Conservation (phyloP, 2,329 filamentous ascomycete species). For the Apiospora hydei region DNA sequence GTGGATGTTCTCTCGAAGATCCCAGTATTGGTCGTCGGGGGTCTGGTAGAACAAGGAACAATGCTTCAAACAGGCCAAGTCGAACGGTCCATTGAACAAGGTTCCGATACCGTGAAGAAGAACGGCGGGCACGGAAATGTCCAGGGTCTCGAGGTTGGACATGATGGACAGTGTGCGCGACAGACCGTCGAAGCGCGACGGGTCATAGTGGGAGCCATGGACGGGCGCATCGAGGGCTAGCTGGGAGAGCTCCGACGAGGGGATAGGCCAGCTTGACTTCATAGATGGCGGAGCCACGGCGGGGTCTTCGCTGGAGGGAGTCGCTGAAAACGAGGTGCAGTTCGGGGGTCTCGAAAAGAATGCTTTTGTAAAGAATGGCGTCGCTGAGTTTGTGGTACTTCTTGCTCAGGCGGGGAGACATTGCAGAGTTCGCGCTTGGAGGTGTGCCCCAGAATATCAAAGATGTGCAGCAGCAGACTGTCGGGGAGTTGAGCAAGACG, state of each 20-base stretch:
- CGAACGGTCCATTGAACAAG: conserved; percentile 58
- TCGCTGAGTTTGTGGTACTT: conserved; percentile 54
- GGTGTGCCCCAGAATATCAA: conserved; percentile 42
- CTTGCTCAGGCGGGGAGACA: conserved; percentile 51
- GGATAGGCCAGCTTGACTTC: conserved; percentile 55
- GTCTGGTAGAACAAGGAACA: conserved; percentile 57
- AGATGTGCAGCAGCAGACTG: conserved; percentile 49
- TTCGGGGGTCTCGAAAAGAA: conserved; percentile 54
- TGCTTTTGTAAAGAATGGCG: conserved; percentile 54
- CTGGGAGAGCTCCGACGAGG: conserved; percentile 49
- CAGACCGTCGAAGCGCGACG: conserved; percentile 50
- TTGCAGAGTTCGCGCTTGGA: conserved; percentile 51
- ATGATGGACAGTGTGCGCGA: conserved; percentile 56
- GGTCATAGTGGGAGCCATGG: conserved; percentile 42
- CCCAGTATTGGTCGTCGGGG: conserved; percentile 54
- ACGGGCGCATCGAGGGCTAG: conserved; percentile 48
- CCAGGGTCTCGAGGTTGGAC: conserved; percentile 56
- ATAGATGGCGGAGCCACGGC: conserved; percentile 56
- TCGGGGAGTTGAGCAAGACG: conserved; percentile 46
- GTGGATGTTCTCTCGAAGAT: conserved; percentile 59
- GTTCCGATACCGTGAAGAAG: conserved; percentile 55
- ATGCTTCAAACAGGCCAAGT: conserved; percentile 54
- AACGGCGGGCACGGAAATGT: conserved; percentile 52
- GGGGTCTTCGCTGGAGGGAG: conserved; percentile 53
- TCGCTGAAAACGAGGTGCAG: conserved; percentile 57